phyloP scores from a whole-genome alignment of 192 early-diverging fungal genomes.

The Helicostylum pulchrum region DNA sequence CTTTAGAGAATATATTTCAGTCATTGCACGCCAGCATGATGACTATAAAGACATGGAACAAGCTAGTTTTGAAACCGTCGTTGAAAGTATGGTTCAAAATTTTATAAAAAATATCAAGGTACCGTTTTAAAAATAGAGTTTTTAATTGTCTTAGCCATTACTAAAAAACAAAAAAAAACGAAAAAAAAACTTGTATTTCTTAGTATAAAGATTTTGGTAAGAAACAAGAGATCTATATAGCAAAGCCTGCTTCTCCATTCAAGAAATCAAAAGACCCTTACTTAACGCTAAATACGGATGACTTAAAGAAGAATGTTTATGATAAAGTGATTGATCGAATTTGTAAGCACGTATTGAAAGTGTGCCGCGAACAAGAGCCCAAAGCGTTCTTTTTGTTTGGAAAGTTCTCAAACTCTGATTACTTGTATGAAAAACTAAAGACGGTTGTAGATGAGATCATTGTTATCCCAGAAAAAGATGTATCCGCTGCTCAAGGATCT shows the following conservation, averaged over 20 bases:
- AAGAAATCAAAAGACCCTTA: neutral
- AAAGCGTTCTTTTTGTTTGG: neutral
- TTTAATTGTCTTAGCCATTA: neutral
- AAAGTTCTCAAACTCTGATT: neutral
- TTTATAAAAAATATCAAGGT: too few relatives aligned
- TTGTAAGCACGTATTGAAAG: neutral
- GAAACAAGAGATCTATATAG: neutral
- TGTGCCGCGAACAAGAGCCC: neutral
- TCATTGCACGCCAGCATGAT: constrained; percentile 46
- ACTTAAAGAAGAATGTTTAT: neutral
- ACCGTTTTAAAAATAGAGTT: neutral
- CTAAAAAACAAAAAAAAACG: too few relatives aligned
- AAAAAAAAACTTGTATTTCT: neutral
- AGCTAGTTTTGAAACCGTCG: constrained; percentile 54
- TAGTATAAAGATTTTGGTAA: neutral
- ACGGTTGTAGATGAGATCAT: neutral
- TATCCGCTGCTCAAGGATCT: neutral
- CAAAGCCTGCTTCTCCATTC: neutral
- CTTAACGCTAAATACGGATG: neutral
- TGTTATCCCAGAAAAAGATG: neutral
- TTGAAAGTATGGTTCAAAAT: constrained; percentile 12
- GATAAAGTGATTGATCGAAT: neutral
- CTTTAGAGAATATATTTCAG: constrained; percentile 44
- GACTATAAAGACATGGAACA: constrained; percentile 42
- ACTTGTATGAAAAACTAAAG: neutral